Percentiles rank a stretch among this genome's conserved stretches.
Evolutionary conservation across 768 basidiomycete genomes (phyloP).

Genomic region (Boletus edulis): DNA sequence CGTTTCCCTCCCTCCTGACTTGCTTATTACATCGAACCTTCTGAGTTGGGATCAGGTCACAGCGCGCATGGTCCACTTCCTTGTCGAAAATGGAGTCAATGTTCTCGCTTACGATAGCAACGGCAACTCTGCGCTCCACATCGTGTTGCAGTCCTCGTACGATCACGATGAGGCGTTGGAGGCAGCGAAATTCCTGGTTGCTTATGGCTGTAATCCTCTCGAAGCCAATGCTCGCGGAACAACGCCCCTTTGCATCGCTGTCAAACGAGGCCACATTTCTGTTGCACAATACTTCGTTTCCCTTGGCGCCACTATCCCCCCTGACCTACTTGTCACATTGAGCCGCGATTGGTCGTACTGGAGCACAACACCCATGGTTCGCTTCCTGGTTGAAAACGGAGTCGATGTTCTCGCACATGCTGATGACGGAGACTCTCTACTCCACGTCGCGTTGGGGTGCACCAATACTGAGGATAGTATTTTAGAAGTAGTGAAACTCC

Average conservation of each 20-base stretch:
- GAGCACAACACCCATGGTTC: neutral
- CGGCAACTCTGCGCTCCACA: neutral
- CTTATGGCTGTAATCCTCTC: neutral
- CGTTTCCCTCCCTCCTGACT: neutral
- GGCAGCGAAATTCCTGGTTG: neutral
- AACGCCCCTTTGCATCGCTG: neutral
- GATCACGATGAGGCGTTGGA: neutral
- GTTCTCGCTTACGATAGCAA: too few species aligned
- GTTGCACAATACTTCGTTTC: neutral
- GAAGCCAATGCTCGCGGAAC: neutral
- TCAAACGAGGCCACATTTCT: neutral
- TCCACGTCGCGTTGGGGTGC: neutral
- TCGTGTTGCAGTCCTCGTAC: neutral
- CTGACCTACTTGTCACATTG: neutral
- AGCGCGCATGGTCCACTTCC: neutral
- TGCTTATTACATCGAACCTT: too few species aligned
- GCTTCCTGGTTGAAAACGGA: neutral
- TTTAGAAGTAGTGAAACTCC: neutral
- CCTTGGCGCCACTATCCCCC: neutral
- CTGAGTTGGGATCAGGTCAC: too few species aligned
- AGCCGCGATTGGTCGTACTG: neutral
- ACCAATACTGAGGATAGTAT: neutral
- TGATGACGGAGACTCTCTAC: neutral
- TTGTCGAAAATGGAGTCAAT: neutral
- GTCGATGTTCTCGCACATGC: neutral